phyloP scores from a whole-genome alignment of 129 eudicot genomes.

The Centella asiatica region DNA sequence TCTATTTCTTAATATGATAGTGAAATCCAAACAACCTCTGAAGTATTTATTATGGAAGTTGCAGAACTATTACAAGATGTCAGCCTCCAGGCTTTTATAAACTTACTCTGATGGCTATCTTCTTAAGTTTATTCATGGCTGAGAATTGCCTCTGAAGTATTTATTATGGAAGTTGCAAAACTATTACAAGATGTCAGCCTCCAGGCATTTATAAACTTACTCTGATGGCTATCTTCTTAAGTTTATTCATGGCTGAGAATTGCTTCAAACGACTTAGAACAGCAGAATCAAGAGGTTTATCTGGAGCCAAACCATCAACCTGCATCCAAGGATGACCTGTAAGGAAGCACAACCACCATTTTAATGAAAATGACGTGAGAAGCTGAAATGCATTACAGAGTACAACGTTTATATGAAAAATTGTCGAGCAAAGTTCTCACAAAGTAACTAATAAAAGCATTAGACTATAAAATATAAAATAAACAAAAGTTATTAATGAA shows the following conservation, averaged over 20 bases:
- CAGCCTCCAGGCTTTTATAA: not conserved
- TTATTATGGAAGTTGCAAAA: no score
- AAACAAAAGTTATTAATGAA: not conserved
- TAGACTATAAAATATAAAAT: not conserved
- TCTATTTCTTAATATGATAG: not conserved
- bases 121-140: slow-evolving; percentile 86
- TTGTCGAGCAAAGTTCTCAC: not conserved
- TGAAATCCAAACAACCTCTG: no score
- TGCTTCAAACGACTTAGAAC: slow-evolving; percentile 81
- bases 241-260: slow-evolving; percentile 86
- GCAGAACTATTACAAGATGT: not conserved
- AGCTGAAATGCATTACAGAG: not conserved
- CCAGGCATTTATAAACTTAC: slow-evolving; percentile 23
- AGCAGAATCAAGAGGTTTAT: slow-evolving; percentile 81
- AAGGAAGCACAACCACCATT: slow-evolving; percentile 10
- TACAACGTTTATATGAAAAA: not conserved
- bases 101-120: slow-evolving; percentile 75
- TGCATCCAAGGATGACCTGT: slow-evolving; percentile 91
- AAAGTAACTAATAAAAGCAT: not conserved
- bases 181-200: not conserved
- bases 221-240: slow-evolving; percentile 82
- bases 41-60: no score
- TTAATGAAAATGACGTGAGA: not conserved
- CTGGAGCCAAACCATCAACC: slow-evolving; percentile 72
- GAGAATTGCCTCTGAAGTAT: no score